phyloP scores from a whole-genome alignment of 371 early-diverging fungal genomes.

The Mucor lusitanicus region DNA sequence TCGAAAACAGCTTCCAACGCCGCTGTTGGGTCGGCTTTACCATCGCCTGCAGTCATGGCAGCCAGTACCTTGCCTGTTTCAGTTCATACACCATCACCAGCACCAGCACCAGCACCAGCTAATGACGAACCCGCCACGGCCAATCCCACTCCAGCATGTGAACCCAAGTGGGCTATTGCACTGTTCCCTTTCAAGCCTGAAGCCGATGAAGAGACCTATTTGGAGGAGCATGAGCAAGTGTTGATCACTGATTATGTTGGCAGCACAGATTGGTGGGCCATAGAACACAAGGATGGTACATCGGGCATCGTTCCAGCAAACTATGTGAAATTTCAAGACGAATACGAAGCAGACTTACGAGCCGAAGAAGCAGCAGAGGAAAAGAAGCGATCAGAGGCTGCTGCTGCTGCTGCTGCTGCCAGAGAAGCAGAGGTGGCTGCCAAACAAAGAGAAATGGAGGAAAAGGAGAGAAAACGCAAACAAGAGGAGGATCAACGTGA shows the following conservation, averaged over 20 bases:
- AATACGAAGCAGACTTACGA: slow-evolving; percentile 19
- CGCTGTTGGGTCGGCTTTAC: neutral
- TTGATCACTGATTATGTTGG: slow-evolving; percentile 69
- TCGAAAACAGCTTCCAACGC: slow-evolving; percentile 20
- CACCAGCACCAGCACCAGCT: neutral
- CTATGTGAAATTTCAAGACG: slow-evolving; percentile 50
- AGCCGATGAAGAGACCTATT: slow-evolving; percentile 72
- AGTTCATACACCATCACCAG: neutral
- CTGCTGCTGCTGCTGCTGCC: slow-evolving; percentile 10
- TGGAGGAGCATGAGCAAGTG: slow-evolving; percentile 72
- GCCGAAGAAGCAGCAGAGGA: slow-evolving; percentile 5
- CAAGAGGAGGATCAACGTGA: slow-evolving; percentile 17
- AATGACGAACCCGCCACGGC: slow-evolving; percentile 21
- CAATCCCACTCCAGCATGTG: slow-evolving; percentile 5
- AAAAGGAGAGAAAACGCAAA: slow-evolving; percentile 5
- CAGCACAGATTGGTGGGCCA: slow-evolving; percentile 75
- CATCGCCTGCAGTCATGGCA: neutral
- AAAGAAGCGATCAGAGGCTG: slow-evolving; percentile 7
- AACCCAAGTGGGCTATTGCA: slow-evolving; percentile 66
- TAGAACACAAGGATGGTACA: slow-evolving; percentile 35
- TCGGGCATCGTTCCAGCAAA: slow-evolving; percentile 60
- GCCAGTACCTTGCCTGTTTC: neutral
- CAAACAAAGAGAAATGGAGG: slow-evolving; percentile 15
- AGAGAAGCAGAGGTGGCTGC: slow-evolving; percentile 18
- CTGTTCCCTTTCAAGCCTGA: slow-evolving; percentile 76